phyloP scores from a whole-genome alignment of 441 rosid species.

The Adansonia grandidieri region DNA sequence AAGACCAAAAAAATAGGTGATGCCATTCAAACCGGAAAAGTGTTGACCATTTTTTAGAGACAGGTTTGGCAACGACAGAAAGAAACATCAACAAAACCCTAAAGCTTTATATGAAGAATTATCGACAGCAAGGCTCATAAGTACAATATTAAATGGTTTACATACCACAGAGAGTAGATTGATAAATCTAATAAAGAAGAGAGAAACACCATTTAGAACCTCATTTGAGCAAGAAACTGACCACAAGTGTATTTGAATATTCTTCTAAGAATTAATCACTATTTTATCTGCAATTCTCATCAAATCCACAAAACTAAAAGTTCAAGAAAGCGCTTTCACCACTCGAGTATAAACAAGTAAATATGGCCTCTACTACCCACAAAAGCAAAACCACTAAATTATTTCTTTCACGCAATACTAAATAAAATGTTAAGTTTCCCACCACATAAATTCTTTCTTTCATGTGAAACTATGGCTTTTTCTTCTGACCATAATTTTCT shows the following conservation, averaged over 20 bases:
- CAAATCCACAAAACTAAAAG: neutral
- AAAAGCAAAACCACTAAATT: neutral
- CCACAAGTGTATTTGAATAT: constrained; percentile 3
- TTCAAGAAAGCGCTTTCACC: neutral
- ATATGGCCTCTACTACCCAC: neutral
- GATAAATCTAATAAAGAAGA: neutral
- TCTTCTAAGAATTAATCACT: neutral
- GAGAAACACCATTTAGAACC: neutral
- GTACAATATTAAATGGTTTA: neutral
- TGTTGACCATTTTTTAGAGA: neutral
- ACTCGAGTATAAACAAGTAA: neutral
- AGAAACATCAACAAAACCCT: neutral
- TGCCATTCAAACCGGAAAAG: neutral
- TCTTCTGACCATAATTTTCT: neutral
- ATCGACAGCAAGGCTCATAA: neutral
- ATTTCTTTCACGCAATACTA: neutral
- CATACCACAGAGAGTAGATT: neutral
- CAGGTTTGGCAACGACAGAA: constrained; percentile 1
- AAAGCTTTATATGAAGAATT: constrained; percentile 3
- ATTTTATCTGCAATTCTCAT: constrained; percentile 3
- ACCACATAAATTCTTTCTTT: neutral
- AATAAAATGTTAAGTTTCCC: neutral
- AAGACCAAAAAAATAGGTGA: neutral
- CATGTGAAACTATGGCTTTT: neutral
- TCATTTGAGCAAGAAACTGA: neutral